These are phyloP conservation scores for Starmerella apicola DNA, from an alignment of 805 yeast species.

Conservation along the genomic window DNA sequence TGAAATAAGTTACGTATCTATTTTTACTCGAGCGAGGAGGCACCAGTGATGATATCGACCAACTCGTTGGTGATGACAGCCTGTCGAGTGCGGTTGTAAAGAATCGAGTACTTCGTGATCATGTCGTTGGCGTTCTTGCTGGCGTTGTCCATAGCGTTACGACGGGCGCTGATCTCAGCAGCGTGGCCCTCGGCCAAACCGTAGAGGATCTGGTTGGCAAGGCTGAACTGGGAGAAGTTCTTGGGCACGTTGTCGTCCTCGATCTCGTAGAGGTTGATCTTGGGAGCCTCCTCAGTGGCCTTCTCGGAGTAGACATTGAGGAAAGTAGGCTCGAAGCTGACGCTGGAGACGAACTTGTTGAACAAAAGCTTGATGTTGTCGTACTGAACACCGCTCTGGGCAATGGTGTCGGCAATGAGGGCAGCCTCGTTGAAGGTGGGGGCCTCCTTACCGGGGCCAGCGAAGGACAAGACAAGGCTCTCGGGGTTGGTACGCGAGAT, in stretches of 20 bases:
- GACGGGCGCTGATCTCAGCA: conserved; percentile 94
- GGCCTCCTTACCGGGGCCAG: conserved; percentile 91
- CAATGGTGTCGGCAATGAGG: conserved; percentile 73
- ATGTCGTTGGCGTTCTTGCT: conserved; percentile 99
- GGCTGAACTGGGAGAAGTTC: conserved; percentile 64
- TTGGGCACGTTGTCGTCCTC: conserved; percentile 34
- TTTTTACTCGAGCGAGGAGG: conserved; percentile 82
- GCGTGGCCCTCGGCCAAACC: conserved; percentile 98
- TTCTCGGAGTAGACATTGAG: conserved; percentile 55
- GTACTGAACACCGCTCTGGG: conserved; percentile 45
- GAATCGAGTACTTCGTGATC: conserved; percentile 90
- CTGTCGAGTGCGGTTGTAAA: conserved; percentile 99
- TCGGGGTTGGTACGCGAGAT: conserved; percentile 68
- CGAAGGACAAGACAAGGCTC: conserved; percentile 60
- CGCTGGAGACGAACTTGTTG: conserved; percentile 80
- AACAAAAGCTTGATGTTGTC: conserved; percentile 66
- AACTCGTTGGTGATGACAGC: conserved; percentile 98
- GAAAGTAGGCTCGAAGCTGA: conserved; percentile 74
- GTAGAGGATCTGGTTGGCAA: conserved; percentile 78
- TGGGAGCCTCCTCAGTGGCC: conserved; percentile 73
- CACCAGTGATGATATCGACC: conserved; percentile 99
- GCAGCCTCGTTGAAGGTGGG: conserved; percentile 89
- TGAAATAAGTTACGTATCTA: background rate
- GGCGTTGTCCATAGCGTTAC: conserved; percentile 99
- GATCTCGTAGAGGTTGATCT: conserved; percentile 67